Conservation (phyloP, 805 yeast genomes). For the Metschnikowia henanensis region DNA sequence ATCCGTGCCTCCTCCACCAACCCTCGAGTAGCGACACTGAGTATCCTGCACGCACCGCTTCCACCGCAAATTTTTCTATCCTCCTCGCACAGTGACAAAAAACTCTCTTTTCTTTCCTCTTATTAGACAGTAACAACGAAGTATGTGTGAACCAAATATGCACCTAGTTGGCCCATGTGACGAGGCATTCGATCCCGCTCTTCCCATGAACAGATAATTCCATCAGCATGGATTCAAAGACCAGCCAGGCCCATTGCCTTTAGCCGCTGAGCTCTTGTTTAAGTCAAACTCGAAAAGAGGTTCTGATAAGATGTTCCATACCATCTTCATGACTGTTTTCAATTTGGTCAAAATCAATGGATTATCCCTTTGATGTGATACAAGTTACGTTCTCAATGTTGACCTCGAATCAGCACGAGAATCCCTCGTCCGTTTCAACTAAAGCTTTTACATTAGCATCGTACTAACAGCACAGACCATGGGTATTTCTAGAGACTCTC, state of each 20-base stretch:
- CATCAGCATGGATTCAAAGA: no score
- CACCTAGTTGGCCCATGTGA: neutral
- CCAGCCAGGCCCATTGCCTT: no score
- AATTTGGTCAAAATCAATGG: no score
- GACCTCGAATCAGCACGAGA: no score
- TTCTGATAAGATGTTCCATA: no score
- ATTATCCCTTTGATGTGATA: no score
- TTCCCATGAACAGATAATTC: no score
- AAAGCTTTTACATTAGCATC: neutral
- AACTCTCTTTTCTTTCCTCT: conserved; percentile 17
- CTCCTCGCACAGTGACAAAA: conserved; percentile 10
- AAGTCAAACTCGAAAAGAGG: no score
- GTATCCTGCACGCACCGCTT: conserved; percentile 14
- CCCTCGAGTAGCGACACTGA: neutral
- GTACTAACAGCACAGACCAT: conserved; percentile 48
- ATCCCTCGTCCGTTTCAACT: no score
- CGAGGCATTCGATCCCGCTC: neutral
- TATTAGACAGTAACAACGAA: conserved; percentile 22
- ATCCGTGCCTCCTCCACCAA: conserved; percentile 15
- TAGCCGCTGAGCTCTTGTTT: no score
- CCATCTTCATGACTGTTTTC: no score
- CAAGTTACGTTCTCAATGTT: no score
- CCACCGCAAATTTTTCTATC: conserved; percentile 16
- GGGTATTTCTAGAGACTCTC: conserved; percentile 99
- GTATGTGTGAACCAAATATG: conserved; percentile 13